Evolutionary conservation across 1,139 yeast genomes (phyloP), one percentile per base, ranked within the genome.

Genomic region (Suhomyces taliae): DNA sequence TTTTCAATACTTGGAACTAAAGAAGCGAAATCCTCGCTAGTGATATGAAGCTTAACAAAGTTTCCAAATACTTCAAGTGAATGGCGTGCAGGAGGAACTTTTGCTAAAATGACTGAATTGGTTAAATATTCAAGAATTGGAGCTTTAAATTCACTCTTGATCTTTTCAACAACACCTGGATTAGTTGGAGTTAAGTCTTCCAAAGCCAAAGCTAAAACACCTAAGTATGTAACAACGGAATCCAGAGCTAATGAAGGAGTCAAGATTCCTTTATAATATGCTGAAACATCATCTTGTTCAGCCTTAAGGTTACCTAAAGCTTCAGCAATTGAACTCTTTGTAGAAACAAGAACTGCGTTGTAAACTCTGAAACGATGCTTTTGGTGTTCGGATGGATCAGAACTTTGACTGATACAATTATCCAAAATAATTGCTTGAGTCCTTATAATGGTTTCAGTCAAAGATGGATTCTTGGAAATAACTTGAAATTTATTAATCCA

Each of bases 1-100:
- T 88, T 90, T 55, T 89, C 93, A 43, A 91, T 61, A 14, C 78
- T 73, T 3, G 95, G 90, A 8, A 85, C 61, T 14, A 90, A 54
- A 4, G 57, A 46, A 0, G 62, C 55, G 12, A 62, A 65, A 11
- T 74, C 72, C 1, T 71, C 74, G n/a, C 65, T 61, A 6, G 69
- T 58, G 6, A 84, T 61, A 50, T 75, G 72, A 12, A 73, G 74
- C 15, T 63, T 56, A 27, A 81, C 59, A 54, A 81, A 81, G 15
- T 62, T 52, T 32, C 68, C 72, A 50, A 81, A 67, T 4, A 58
- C 52, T 26, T 55, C 55, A 39, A 69, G 49, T 8, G 67, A 57
- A 26, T 53, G 46, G 2, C 49, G 40, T 4, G 61, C 41, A 1
- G 83, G 79, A 0, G 70, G 59, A 7, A 55, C 53, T 53, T 81